These are phyloP conservation scores for Neonectria hederae DNA, from an alignment of 2,329 filamentous ascomycete genomes.

Conservation along the genomic window DNA sequence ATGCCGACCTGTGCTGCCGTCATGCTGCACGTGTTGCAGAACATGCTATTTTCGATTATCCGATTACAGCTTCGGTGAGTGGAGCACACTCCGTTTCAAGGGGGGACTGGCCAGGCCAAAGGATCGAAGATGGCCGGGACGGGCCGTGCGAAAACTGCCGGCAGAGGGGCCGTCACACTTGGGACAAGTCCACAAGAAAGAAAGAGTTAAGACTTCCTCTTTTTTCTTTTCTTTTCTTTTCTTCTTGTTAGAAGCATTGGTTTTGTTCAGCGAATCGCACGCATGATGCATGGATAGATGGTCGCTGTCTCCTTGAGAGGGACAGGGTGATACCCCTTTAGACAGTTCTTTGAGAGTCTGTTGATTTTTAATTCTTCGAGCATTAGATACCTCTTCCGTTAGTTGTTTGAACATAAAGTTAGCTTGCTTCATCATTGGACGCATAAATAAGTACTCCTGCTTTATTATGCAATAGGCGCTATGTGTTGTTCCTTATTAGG, in stretches of 20 bases:
- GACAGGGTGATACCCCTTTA: constrained; percentile 39
- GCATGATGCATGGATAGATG: constrained; percentile 29
- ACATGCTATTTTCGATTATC: constrained; percentile 77
- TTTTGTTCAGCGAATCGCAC: constrained; percentile 21
- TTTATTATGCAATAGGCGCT: not conserved
- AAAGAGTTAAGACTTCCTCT: constrained; percentile 14
- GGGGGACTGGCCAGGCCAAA: constrained; percentile 6
- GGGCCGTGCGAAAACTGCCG: constrained; percentile 35
- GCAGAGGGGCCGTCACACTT: constrained; percentile 14
- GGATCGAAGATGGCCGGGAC: constrained; percentile 34
- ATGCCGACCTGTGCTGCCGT: constrained; percentile 72
- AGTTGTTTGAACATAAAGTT: constrained; percentile 14
- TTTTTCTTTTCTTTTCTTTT: constrained; percentile 6
- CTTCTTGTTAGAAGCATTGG: constrained; percentile 20
- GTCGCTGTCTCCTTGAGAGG: constrained; percentile 20
- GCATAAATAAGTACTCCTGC: not conserved
- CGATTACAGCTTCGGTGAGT: constrained; percentile 65
- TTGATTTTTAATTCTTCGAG: constrained; percentile 9
- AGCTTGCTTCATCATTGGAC: not conserved
- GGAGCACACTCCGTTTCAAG: constrained; percentile 20
- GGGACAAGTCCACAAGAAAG: constrained; percentile 7
- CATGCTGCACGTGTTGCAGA: constrained; percentile 74
- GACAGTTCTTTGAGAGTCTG: constrained; percentile 31
- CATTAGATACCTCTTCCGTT: constrained; percentile 25
- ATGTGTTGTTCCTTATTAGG: not conserved